Evolutionary conservation across 164 flowering plant species (phyloP).

Genomic region (Chimonanthus praecox): DNA sequence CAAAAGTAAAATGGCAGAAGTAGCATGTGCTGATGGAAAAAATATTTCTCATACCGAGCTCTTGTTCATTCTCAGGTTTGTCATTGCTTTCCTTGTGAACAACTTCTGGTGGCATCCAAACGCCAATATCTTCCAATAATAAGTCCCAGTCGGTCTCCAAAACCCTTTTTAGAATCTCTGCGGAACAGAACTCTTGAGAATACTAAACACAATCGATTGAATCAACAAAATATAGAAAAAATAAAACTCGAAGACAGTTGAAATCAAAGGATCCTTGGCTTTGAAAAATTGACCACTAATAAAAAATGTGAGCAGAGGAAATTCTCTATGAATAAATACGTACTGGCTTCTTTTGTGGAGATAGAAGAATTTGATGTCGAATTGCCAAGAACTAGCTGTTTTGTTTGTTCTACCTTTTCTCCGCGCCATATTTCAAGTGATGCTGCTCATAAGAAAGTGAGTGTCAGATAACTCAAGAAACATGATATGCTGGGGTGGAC

Average conservation of each 20-base stretch:
- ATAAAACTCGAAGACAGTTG: background rate
- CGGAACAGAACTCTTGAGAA: constrained; percentile 8
- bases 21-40: background rate
- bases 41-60: constrained; percentile 40
- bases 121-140: constrained; percentile 69
- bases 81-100: constrained; percentile 57
- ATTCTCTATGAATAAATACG: background rate
- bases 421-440: constrained; percentile 76
- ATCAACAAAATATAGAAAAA: too few species aligned
- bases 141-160: constrained; percentile 61
- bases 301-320: background rate
- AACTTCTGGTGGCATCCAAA: constrained; percentile 76
- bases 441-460: constrained; percentile 42
- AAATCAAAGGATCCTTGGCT: background rate
- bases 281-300: too few species aligned
- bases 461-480: background rate
- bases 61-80: constrained; percentile 63
- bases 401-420: constrained; percentile 57
- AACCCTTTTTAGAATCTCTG: constrained; percentile 55
- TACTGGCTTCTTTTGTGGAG: constrained; percentile 61
- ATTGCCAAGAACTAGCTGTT: constrained; percentile 26
- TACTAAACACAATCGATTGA: background rate
- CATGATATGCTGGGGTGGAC: background rate
- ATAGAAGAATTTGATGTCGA: constrained; percentile 28
- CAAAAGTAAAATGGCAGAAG: background rate